Conservation (phyloP, 306 rosid species). For the Casuarina cunninghamiana region DNA sequence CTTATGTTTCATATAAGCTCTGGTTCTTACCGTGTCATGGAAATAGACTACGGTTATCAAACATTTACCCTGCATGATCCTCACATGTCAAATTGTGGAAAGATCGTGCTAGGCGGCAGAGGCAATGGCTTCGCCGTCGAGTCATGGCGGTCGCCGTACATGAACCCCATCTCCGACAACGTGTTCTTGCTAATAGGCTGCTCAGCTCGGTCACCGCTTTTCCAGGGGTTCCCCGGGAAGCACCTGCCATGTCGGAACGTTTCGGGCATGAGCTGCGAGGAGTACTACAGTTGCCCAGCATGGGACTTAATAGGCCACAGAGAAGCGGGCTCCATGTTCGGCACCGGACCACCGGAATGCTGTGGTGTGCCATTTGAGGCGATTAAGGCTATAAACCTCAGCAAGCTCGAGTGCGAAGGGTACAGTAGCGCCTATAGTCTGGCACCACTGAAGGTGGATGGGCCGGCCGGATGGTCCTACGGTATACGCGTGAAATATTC, state of each 20-base stretch:
- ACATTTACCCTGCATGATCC: slow-evolving; percentile 88
- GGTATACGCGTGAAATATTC: slow-evolving; percentile 90
- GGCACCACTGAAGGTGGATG: slow-evolving; percentile 80
- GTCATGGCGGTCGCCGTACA: slow-evolving; percentile 76
- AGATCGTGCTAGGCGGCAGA: slow-evolving; percentile 57
- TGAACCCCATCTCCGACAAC: slow-evolving; percentile 74
- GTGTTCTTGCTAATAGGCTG: slow-evolving; percentile 93
- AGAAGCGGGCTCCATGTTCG: slow-evolving; percentile 41
- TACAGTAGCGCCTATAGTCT: slow-evolving; percentile 85
- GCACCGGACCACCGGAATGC: slow-evolving; percentile 81
- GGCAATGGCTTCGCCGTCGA: slow-evolving; percentile 84
- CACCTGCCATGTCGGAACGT: slow-evolving; percentile 88
- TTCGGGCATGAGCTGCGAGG: slow-evolving; percentile 94
- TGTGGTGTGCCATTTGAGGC: slow-evolving; percentile 75
- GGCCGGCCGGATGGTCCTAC: slow-evolving; percentile 73
- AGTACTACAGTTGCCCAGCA: slow-evolving; percentile 77
- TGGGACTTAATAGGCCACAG: slow-evolving; percentile 79
- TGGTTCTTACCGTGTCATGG: slow-evolving; percentile 83
- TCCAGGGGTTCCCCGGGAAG: slow-evolving; percentile 89
- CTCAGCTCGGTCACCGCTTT: slow-evolving; percentile 79
- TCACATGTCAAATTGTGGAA: slow-evolving; percentile 83
- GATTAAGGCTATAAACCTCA: slow-evolving; percentile 73
- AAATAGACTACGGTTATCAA: slow-evolving; percentile 89
- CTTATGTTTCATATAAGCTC: slow-evolving; percentile 87
- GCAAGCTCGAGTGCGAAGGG: slow-evolving; percentile 81